These are phyloP conservation scores for Mycena pura DNA, from an alignment of 768 basidiomycete genomes.

Conservation along the genomic window DNA sequence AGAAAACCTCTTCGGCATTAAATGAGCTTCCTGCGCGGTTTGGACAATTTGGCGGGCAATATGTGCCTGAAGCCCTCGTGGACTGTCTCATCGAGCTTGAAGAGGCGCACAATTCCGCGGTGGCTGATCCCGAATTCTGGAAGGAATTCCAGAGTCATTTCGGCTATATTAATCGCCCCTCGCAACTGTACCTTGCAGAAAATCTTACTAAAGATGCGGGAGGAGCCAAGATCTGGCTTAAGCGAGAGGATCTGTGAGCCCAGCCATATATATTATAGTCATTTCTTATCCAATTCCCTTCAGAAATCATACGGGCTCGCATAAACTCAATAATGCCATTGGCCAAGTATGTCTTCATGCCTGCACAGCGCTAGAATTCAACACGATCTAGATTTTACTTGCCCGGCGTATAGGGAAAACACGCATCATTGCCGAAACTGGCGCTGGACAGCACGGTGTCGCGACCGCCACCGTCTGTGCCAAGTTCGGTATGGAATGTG, in stretches of 20 bases:
- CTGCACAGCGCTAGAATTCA: slow-evolving; percentile 2
- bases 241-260: slow-evolving; percentile 88
- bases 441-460: slow-evolving; percentile 98
- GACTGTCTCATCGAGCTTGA: slow-evolving; percentile 92
- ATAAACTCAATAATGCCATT: slow-evolving; percentile 99
- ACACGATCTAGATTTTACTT: slow-evolving; percentile 76
- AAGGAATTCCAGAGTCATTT: slow-evolving; percentile 88
- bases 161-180: slow-evolving; percentile 95
- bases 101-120: slow-evolving; percentile 86
- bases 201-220: slow-evolving; percentile 88
- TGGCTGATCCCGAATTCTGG: slow-evolving; percentile 90
- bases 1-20: slow-evolving; percentile 42
- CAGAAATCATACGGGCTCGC: slow-evolving; percentile 97
- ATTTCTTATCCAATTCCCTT: slow-evolving; percentile 9
- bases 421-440: slow-evolving; percentile 98
- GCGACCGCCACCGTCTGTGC: slow-evolving; percentile 99
- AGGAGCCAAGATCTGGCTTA: slow-evolving; percentile 97
- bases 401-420: slow-evolving; percentile 95
- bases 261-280: neutral
- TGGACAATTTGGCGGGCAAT: slow-evolving; percentile 96
- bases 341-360: slow-evolving; percentile 72
- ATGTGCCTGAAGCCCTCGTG: slow-evolving; percentile 95
- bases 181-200: slow-evolving; percentile 89
- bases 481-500: slow-evolving; percentile 92
- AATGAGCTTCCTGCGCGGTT: slow-evolving; percentile 80